Percentiles rank a stretch among this genome's conserved stretches.
phyloP scores from a whole-genome alignment of 305 asterid species.

The Fraxinus sp. region DNA sequence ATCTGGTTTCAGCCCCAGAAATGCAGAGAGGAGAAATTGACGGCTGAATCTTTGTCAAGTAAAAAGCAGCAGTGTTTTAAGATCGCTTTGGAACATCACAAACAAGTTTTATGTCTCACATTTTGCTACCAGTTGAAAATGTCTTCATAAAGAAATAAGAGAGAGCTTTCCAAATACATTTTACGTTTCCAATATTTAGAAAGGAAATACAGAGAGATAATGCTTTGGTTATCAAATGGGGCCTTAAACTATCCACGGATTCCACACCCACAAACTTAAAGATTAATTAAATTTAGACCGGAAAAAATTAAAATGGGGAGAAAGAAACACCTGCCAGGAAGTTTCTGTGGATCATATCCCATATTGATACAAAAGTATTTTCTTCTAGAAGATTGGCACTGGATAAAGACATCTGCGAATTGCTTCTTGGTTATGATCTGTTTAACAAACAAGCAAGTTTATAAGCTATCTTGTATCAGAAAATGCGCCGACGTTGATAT shows the following conservation, averaged over 20 bases:
- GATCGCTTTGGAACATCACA: not conserved
- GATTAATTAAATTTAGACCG: not conserved
- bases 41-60: not conserved
- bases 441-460: conserved; percentile 7
- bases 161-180: not conserved
- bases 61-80: not conserved
- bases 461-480: not conserved
- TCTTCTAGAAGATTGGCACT: conserved; percentile 21
- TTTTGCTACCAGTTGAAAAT: not conserved
- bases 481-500: not conserved
- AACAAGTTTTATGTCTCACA: not conserved
- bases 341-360: conserved; percentile 11
- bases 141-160: not conserved
- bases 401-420: conserved; percentile 15
- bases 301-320: not conserved
- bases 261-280: not conserved
- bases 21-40: not conserved
- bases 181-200: not conserved
- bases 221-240: not conserved
- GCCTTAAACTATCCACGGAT: not conserved
- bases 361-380: conserved; percentile 20
- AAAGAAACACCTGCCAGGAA: conserved; percentile 25
- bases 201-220: not conserved
- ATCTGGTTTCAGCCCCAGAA: not conserved
- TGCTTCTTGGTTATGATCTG: conserved; percentile 28